A percentile compares a stretch with the other conserved stretches of the same genome.
phyloP scores from a whole-genome alignment of 169 alveolate species.

The Neospora caninum region DNA sequence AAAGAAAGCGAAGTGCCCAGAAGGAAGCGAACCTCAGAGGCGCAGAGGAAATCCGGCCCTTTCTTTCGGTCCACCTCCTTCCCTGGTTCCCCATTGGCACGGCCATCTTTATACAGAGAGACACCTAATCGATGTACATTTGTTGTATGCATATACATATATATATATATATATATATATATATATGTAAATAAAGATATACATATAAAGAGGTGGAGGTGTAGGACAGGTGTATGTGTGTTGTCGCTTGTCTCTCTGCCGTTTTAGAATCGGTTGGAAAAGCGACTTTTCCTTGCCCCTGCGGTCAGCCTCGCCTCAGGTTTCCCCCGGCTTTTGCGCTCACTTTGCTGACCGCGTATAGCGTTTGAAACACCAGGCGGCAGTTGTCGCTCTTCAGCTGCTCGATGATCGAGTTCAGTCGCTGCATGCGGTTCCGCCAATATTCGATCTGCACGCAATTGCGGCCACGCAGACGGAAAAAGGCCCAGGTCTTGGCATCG shows the following conservation, averaged over 20 bases:
- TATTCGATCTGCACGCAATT: constrained; percentile 82
- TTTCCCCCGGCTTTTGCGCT: background rate
- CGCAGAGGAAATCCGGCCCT: too few relatives aligned
- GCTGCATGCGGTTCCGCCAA: constrained; percentile 92
- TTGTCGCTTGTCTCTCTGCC: background rate
- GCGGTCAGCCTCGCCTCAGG: background rate
- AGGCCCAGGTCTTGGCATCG: too few relatives aligned
- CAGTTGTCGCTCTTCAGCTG: constrained; percentile 88
- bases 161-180: background rate
- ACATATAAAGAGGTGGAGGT: background rate
- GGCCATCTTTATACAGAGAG: too few relatives aligned
- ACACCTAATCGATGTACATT: too few relatives aligned
- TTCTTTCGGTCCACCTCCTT: too few relatives aligned
- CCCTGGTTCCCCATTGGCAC: too few relatives aligned
- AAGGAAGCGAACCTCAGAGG: background rate
- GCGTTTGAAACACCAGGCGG: constrained; percentile 81
- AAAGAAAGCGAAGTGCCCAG: background rate
- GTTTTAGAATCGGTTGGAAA: background rate
- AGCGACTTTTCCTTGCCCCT: background rate
- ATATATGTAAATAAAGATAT: background rate
- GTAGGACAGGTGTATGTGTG: background rate
- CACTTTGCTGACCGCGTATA: constrained; percentile 72
- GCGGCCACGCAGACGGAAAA: background rate
- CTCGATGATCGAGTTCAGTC: constrained; percentile 88
- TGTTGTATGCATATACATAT: background rate